A percentile compares a stretch with the other conserved stretches of the same genome.
phyloP scores from a whole-genome alignment of 768 basidiomycete species.

The Terana coerulea region DNA sequence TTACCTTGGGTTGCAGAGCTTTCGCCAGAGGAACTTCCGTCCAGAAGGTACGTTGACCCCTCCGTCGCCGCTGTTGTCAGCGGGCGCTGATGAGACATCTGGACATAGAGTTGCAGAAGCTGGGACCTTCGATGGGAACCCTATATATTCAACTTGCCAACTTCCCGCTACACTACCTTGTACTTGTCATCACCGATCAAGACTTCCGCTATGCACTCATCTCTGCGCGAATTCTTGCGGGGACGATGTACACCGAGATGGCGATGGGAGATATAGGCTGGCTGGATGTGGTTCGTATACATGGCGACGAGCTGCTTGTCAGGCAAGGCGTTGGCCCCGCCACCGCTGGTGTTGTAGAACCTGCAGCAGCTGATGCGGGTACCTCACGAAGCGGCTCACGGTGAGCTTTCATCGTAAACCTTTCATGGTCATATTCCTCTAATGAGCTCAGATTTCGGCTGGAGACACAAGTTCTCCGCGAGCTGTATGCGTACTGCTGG shows the following conservation, averaged over 20 bases:
- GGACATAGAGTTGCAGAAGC: constrained; percentile 58
- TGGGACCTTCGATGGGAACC: constrained; percentile 58
- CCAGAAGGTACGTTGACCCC: constrained; percentile 48
- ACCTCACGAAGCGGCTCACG: neutral
- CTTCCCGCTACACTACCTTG: constrained; percentile 80
- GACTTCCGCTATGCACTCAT: constrained; percentile 83
- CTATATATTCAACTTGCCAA: constrained; percentile 76
- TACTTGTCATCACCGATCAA: constrained; percentile 75
- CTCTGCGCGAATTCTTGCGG: constrained; percentile 51
- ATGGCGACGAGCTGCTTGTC: constrained; percentile 19
- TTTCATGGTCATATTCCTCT: neutral
- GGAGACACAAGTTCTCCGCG: constrained; percentile 67
- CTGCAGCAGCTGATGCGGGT: neutral
- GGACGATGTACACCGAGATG: constrained; percentile 56
- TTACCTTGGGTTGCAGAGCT: constrained; percentile 78
- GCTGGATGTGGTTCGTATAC: constrained; percentile 71
- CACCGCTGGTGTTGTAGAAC: constrained; percentile 7
- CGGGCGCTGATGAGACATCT: neutral
- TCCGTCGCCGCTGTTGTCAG: neutral
- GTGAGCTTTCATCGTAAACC: neutral
- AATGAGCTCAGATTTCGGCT: constrained; percentile 49
- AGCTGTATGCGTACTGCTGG: constrained; percentile 89
- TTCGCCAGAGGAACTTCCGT: constrained; percentile 63
- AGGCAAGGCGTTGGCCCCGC: constrained; percentile 4
- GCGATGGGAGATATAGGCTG: constrained; percentile 77